Conservation (phyloP, 2,329 filamentous ascomycete genomes). For the Colletotrichum kahawae region DNA sequence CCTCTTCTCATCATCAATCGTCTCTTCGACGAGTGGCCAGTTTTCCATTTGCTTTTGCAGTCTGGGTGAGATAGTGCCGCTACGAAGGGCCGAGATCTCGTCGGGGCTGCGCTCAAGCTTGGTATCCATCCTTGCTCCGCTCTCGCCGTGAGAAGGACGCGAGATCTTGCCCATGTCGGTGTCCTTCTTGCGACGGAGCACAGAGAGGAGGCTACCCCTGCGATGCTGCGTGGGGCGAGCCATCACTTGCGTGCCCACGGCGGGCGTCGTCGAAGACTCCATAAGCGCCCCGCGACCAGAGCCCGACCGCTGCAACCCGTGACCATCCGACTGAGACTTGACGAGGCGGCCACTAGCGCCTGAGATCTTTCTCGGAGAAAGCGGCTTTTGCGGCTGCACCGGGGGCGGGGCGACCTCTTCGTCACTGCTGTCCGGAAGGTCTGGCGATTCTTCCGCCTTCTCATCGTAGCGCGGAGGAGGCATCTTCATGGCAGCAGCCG, state of each 20-base stretch:
- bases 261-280: constrained; percentile 24
- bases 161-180: constrained; percentile 57
- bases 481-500: constrained; percentile 41
- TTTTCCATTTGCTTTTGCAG: constrained; percentile 33
- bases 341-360: constrained; percentile 15
- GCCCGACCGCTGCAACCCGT: constrained; percentile 41
- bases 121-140: constrained; percentile 66
- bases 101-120: constrained; percentile 62
- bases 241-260: constrained; percentile 23
- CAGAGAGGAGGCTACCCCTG: constrained; percentile 59
- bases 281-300: constrained; percentile 45
- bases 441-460: constrained; percentile 55
- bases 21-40: constrained; percentile 53
- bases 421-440: constrained; percentile 65
- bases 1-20: constrained; percentile 27
- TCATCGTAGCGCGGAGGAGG: constrained; percentile 44
- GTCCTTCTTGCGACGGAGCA: constrained; percentile 70
- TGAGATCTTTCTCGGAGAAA: constrained; percentile 21
- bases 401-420: constrained; percentile 30
- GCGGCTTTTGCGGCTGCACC: constrained; percentile 21
- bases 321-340: constrained; percentile 25
- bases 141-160: constrained; percentile 58
- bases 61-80: constrained; percentile 33
- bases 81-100: constrained; percentile 54
- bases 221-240: constrained; percentile 37